Conservation (phyloP, 1,284 basidiomycete species). For the Apiotrichum brassicae region DNA sequence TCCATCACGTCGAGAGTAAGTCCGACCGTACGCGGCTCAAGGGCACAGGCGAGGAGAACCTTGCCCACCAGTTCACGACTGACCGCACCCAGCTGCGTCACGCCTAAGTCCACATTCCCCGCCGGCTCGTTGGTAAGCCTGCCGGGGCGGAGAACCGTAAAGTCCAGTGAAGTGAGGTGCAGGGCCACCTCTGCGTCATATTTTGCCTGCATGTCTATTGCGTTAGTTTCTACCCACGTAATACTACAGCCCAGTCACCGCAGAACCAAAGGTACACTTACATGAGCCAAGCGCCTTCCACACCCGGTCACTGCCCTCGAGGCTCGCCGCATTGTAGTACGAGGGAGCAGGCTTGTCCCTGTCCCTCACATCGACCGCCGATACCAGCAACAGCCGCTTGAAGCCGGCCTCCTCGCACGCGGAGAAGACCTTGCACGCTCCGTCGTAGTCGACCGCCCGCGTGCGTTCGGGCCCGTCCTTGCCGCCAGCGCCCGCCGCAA, state of each 20-base stretch:
- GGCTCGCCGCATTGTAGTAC: constrained; percentile 50
- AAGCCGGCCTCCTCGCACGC: constrained; percentile 56
- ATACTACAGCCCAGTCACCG: background rate
- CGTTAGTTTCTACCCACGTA: background rate
- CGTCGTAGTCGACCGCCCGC: constrained; percentile 62
- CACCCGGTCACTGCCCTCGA: constrained; percentile 49
- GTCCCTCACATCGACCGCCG: constrained; percentile 60
- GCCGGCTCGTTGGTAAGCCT: constrained; percentile 55
- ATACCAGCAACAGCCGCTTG: constrained; percentile 55
- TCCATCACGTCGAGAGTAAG: constrained; percentile 61
- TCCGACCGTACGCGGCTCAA: constrained; percentile 56
- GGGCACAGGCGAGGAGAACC: constrained; percentile 53
- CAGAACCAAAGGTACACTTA: constrained; percentile 15
- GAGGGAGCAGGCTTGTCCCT: constrained; percentile 47
- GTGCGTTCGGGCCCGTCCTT: constrained; percentile 60
- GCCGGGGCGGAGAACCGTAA: constrained; percentile 65
- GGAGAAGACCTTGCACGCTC: constrained; percentile 65
- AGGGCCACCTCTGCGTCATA: constrained; percentile 66
- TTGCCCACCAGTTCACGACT: constrained; percentile 60
- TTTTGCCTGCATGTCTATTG: constrained; percentile 58
- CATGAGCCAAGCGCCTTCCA: constrained; percentile 46
- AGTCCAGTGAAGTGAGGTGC: constrained; percentile 56
- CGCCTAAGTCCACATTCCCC: constrained; percentile 55
- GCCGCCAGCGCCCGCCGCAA: constrained; percentile 63
- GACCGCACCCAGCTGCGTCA: constrained; percentile 50